Evolutionary conservation across 805 yeast genomes (phyloP).

Genomic region (Candida maesae): DNA sequence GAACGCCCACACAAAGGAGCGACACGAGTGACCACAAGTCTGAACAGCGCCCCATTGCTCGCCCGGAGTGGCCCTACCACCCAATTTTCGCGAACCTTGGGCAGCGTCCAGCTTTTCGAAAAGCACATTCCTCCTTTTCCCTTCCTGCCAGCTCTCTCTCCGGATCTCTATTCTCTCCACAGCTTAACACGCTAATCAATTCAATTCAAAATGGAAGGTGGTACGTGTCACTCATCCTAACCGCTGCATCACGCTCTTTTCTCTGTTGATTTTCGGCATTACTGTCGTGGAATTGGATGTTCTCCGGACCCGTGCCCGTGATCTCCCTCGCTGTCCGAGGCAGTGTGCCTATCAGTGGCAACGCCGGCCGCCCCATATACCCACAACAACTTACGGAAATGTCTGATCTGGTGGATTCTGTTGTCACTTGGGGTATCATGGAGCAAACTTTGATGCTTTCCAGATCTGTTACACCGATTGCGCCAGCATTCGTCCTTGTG

Average conservation of each 20-base stretch:
- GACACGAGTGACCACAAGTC: no score
- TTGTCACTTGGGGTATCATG: no score
- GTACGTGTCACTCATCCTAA: constrained; percentile 13
- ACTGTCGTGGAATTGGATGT: not conserved
- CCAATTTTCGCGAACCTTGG: no score
- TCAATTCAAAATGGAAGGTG: constrained; percentile 25
- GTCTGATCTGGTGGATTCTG: no score
- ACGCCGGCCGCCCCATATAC: no score
- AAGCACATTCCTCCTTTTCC: constrained; percentile 15
- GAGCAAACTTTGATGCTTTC: no score
- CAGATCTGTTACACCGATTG: no score
- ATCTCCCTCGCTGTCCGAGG: constrained; percentile 2
- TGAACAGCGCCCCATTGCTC: no score
- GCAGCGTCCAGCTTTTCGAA: constrained; percentile 3
- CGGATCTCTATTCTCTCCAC: not conserved
- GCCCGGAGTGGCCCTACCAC: constrained; percentile 1
- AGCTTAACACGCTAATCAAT: constrained; percentile 12
- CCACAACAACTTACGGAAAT: no score
- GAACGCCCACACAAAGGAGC: no score
- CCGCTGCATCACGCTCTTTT: not conserved
- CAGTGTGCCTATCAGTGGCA: constrained; percentile 1
- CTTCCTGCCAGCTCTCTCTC: constrained; percentile 13
- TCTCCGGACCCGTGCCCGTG: not conserved
- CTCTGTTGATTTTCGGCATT: no score
- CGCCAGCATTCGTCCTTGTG: no score